Evolutionary conservation across 2,329 filamentous ascomycete species (phyloP).

Genomic region (Trichoderma atrobrunneum): DNA sequence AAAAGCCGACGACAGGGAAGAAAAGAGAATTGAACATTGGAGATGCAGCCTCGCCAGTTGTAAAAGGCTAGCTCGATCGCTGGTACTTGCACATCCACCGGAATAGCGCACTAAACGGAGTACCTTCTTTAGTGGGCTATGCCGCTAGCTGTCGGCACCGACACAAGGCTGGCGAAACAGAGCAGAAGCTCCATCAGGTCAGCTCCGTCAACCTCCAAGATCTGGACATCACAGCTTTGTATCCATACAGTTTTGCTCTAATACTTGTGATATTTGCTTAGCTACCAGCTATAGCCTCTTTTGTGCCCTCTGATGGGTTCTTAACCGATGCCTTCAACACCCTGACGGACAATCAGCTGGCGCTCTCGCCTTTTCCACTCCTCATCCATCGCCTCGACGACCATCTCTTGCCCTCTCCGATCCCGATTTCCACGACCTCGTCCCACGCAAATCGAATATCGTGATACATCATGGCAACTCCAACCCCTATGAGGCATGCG

Average conservation of each 20-base stretch:
- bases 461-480: slow-evolving; percentile 43
- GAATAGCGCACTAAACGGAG: not conserved
- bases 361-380: slow-evolving; percentile 1
- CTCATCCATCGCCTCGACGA: not conserved
- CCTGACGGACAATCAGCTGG: not conserved
- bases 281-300: not conserved
- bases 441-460: not conserved
- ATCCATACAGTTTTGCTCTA: not conserved
- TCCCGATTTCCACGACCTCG: slow-evolving; percentile 14
- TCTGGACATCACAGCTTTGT: not conserved
- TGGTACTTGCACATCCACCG: not conserved
- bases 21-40: not conserved
- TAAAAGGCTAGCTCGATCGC: not conserved
- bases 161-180: slow-evolving; percentile 11
- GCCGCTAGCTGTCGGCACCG: slow-evolving; percentile 5
- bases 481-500: slow-evolving; percentile 49
- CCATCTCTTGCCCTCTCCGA: not conserved
- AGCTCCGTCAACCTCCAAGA: not conserved
- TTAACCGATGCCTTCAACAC: slow-evolving; percentile 10
- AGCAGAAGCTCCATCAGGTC: not conserved
- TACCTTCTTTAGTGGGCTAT: not conserved
- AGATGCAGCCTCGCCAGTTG: not conserved
- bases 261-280: not conserved
- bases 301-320: not conserved
- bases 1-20: not conserved